Conservation (phyloP, 2,329 filamentous ascomycete species). For the Dothidotthia symphoricarpi region DNA sequence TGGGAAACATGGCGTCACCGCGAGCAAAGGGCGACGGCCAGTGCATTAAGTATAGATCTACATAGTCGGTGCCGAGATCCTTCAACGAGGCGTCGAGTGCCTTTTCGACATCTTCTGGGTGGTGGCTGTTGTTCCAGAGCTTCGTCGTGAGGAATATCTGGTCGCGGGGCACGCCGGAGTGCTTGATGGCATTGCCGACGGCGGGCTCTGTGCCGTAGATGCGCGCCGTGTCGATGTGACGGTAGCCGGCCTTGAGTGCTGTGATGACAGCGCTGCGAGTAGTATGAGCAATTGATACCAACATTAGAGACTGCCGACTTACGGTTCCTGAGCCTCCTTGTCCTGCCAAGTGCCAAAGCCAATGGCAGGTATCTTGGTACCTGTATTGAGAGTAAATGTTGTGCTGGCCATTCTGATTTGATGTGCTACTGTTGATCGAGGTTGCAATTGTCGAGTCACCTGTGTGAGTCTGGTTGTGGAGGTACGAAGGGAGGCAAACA, state of each 20-base stretch:
- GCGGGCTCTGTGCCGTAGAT: constrained; percentile 29
- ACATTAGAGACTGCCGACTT: not conserved
- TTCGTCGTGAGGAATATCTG: constrained; percentile 61
- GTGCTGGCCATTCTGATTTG: constrained; percentile 35
- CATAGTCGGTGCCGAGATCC: constrained; percentile 80
- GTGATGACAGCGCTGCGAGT: constrained; percentile 39
- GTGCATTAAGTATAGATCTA: constrained; percentile 77
- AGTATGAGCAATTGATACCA: constrained; percentile 1
- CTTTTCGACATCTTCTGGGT: constrained; percentile 62
- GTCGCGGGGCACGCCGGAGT: constrained; percentile 41
- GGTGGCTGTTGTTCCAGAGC: constrained; percentile 88
- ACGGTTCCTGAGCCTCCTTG: constrained; percentile 31
- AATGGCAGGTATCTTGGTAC: constrained; percentile 72
- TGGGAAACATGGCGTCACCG: constrained; percentile 62
- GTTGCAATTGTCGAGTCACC: constrained; percentile 15
- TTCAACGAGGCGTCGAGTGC: constrained; percentile 71
- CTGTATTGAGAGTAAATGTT: constrained; percentile 60
- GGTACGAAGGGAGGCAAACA: constrained; percentile 17
- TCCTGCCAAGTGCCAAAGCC: constrained; percentile 53
- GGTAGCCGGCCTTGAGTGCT: constrained; percentile 29
- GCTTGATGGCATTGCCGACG: constrained; percentile 30
- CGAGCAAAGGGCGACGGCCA: constrained; percentile 78
- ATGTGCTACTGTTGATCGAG: constrained; percentile 6
- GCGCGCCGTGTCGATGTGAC: constrained; percentile 32
- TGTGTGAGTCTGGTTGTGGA: constrained; percentile 14